Conservation (phyloP, 805 yeast genomes). For the Debaryomyces maramus region DNA sequence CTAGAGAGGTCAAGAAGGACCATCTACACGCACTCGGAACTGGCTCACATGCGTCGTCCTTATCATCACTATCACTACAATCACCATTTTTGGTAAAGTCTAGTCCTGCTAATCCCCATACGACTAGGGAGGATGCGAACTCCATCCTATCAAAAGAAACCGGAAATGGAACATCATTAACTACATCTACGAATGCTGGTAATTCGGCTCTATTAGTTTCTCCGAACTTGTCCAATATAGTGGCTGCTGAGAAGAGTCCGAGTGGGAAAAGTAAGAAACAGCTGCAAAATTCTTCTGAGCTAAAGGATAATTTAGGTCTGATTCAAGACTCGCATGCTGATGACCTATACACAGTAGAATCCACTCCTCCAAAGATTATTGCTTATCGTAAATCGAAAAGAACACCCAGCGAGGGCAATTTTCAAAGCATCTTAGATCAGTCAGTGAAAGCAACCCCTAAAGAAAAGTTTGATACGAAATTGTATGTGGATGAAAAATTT, state of each 20-base stretch:
- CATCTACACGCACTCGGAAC: slow-evolving; percentile 1
- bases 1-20: slow-evolving; percentile 1
- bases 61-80: slow-evolving; percentile 28
- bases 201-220: not conserved
- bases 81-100: slow-evolving; percentile 41
- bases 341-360: too few species aligned
- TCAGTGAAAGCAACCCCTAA: slow-evolving; percentile 12
- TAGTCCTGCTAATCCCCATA: slow-evolving; percentile 52
- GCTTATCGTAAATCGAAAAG: slow-evolving; percentile 38
- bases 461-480: slow-evolving; percentile 36
- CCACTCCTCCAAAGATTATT: slow-evolving; percentile 37
- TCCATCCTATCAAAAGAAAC: slow-evolving; percentile 30
- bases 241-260: not conserved
- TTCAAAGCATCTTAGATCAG: slow-evolving; percentile 12
- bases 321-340: too few species aligned
- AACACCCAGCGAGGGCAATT: slow-evolving; percentile 32
- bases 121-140: slow-evolving; percentile 52
- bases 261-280: not conserved
- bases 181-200: slow-evolving; percentile 15
- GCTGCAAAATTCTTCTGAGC: not conserved
- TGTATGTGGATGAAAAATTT: slow-evolving; percentile 59
- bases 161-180: not conserved
- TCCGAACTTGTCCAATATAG: not conserved
- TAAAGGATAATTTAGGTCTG: not conserved
- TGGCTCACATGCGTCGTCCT: slow-evolving; percentile 7